Conservation (phyloP, 2,329 filamentous ascomycete genomes). For the Chaetomiaceae sp. region DNA sequence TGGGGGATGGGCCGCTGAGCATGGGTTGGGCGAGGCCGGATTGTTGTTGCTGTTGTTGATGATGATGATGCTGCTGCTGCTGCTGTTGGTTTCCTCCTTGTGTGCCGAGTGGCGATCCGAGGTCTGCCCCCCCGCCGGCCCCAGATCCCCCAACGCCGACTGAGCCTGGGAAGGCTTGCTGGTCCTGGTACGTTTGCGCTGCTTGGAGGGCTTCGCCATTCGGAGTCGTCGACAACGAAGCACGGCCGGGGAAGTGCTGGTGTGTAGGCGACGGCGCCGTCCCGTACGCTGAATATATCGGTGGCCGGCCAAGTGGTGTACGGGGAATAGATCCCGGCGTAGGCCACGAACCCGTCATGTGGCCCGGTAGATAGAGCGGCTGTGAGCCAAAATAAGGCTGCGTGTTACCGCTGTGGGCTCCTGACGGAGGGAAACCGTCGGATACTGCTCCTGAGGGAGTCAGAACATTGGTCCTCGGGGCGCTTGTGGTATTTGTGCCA, state of each 20-base stretch:
- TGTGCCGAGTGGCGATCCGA: constrained; percentile 28
- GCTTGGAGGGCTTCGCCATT: constrained; percentile 53
- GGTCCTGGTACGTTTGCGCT: constrained; percentile 63
- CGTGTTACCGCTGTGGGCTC: constrained; percentile 56
- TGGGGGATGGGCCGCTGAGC: constrained; percentile 10
- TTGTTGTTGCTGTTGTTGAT: too few species aligned
- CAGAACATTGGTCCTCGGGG: constrained; percentile 35
- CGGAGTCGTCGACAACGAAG: constrained; percentile 55
- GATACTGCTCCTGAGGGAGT: constrained; percentile 45
- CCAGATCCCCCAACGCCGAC: constrained; percentile 44
- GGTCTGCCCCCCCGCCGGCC: constrained; percentile 30
- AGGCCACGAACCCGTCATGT: constrained; percentile 55
- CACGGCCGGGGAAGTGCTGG: constrained; percentile 45
- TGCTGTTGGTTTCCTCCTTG: not conserved
- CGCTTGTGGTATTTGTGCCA: constrained; percentile 29
- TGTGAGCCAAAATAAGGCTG: constrained; percentile 50
- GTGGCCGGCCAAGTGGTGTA: constrained; percentile 47
- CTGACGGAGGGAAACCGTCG: constrained; percentile 59
- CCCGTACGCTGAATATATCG: constrained; percentile 31
- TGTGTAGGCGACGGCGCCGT: constrained; percentile 30
- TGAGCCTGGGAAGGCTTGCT: constrained; percentile 59
- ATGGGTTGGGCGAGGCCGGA: constrained; percentile 18
- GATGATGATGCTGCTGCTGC: too few species aligned
- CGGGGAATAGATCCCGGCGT: constrained; percentile 36
- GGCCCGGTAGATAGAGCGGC: constrained; percentile 43